These are phyloP conservation scores for Paramecium octaurelia DNA, from an alignment of 73 alveolate genomes.

Conservation along the genomic window DNA sequence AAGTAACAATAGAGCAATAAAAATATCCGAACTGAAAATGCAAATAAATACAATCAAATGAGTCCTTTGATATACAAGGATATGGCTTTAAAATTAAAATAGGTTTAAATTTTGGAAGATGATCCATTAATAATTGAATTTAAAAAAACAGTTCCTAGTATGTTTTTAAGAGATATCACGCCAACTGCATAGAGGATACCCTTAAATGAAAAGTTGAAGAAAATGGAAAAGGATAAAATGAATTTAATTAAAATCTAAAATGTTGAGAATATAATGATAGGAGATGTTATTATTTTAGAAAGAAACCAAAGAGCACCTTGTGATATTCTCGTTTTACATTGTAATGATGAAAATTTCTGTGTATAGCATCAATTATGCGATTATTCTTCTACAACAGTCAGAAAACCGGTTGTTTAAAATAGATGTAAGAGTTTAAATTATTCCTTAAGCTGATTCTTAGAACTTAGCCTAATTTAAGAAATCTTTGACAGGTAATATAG, in stretches of 20 bases:
- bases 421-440: not conserved
- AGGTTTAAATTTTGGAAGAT: not conserved
- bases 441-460: not conserved
- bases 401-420: not conserved
- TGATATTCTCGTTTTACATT: not conserved
- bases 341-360: constrained; percentile 1
- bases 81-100: not conserved
- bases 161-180: not conserved
- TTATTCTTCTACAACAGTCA: not conserved
- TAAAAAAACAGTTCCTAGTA: not conserved
- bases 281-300: not conserved
- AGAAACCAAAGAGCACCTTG: constrained; percentile 20
- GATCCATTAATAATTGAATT: not conserved
- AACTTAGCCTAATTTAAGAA: not conserved
- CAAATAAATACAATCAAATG: not conserved
- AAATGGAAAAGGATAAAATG: not conserved
- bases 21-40: not conserved
- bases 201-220: not conserved
- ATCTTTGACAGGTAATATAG: not conserved
- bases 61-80: not conserved
- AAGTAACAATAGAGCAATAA: not conserved
- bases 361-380: not conserved
- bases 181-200: not conserved
- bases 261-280: not conserved
- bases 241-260: not conserved